Evolutionary conservation across 768 basidiomycete species (phyloP), one percentile per base, ranked within the genome.

Genomic region (Asterophora parasitica): DNA sequence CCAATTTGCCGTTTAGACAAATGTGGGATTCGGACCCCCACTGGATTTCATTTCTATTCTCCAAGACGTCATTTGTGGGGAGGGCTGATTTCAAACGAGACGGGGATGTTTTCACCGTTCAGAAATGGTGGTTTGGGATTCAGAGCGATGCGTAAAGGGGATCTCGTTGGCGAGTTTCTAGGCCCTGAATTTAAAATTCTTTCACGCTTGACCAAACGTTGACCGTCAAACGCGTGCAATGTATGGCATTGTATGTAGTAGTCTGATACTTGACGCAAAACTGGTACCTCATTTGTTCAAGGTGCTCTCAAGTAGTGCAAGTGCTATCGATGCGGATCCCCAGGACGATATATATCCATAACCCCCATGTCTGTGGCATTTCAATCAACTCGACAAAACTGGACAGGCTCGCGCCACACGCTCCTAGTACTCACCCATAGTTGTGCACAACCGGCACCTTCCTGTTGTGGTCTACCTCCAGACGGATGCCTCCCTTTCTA

Each of bases 11-110:
- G 0, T 85, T 78, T 58, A 72, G 74, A 26, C 59, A 70, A 35
- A 78, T 78, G 74, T 78, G 78, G 78, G 77, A 75, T 1, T 78
- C 80, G 42, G 89, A 91, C 54, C 52, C 64, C 10, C 60, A 76
- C 51, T 92, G 89, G 90, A 53, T 90, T 35, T 85, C 87, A 7
- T 65, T 79, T 12, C 71, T 92, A 17, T 50, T 76, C 9, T 53
- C 68, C 2, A 68, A 66, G 38, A 57, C 60, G 15, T 64, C 54
- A 16, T 78, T 77, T 54, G 61, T 64, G 30, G 77, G 73, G 19
- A 61, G 43, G 33, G 43, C 43, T 4, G 32, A 44, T 20, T 44
- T 44, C 43, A 44, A 33, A 15, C 43, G 20, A 26, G 31, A 34
- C 1, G 30, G 43, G 10, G 32, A 35, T 33, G 23, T 35, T 5